These are phyloP conservation scores for Boletus chippewaensis DNA, from an alignment of 1,284 basidiomycete genomes.

Conservation along the genomic window DNA sequence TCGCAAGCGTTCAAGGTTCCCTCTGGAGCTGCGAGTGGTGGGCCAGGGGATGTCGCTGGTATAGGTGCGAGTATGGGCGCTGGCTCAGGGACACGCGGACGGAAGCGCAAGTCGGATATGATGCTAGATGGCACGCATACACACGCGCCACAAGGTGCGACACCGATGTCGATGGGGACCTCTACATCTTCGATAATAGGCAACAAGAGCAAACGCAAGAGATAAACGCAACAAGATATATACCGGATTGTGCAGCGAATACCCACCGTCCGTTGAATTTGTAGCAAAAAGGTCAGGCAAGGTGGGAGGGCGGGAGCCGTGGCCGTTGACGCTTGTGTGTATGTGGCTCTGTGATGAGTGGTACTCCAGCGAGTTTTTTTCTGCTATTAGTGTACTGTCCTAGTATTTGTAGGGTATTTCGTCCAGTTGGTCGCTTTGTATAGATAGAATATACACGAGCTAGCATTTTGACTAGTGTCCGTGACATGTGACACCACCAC, in stretches of 20 bases:
- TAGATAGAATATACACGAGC: background rate
- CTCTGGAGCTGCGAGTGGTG: background rate
- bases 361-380: background rate
- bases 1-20: slow-evolving; percentile 7
- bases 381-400: slow-evolving; percentile 4
- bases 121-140: slow-evolving; percentile 21
- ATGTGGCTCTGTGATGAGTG: background rate
- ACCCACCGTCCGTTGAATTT: background rate
- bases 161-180: background rate
- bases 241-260: background rate
- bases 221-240: slow-evolving; percentile 10
- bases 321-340: background rate
- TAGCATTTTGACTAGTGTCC: background rate
- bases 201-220: slow-evolving; percentile 26
- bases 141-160: background rate
- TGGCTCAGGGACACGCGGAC: slow-evolving; percentile 14
- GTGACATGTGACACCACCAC: too few species aligned
- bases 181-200: slow-evolving; percentile 3
- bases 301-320: background rate
- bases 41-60: background rate
- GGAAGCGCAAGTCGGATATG: slow-evolving; percentile 47
- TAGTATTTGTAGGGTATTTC: slow-evolving; percentile 3
- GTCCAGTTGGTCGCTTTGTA: background rate
- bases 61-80: background rate
- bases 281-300: background rate